Conservation (phyloP, 352 stramenopile species). For the Phytopythium helicoides region DNA sequence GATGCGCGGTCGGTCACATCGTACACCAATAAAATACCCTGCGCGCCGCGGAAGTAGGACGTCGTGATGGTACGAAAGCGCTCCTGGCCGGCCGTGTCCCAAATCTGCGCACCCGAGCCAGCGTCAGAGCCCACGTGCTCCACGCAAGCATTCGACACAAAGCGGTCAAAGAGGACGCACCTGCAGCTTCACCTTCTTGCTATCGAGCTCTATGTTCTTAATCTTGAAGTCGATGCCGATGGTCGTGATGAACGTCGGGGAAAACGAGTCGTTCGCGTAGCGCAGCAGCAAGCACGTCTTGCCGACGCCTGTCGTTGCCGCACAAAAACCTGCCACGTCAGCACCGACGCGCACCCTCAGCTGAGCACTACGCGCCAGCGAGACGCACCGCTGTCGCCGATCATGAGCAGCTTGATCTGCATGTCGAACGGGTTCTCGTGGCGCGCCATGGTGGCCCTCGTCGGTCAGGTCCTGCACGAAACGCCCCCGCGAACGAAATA, state of each 20-base stretch:
- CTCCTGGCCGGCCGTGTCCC: slow-evolving; percentile 98
- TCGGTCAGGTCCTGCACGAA: too few species aligned
- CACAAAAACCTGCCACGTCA: not conserved
- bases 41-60: slow-evolving; percentile 98
- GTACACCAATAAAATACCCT: slow-evolving; percentile 99
- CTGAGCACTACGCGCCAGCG: too few species aligned
- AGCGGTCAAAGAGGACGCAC: too few species aligned
- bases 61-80: slow-evolving; percentile 99
- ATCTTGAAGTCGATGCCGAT: slow-evolving; percentile 93
- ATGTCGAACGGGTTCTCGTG: slow-evolving; percentile 95
- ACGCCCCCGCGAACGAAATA: too few species aligned
- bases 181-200: slow-evolving; percentile 98
- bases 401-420: slow-evolving; percentile 98
- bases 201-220: slow-evolving; percentile 93
- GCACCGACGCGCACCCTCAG: too few species aligned
- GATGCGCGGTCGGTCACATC: slow-evolving; percentile 97
- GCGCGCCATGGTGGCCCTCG: slow-evolving; percentile 72
- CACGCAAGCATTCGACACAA: too few species aligned
- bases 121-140: not conserved
- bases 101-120: slow-evolving; percentile 68
- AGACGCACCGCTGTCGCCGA: slow-evolving; percentile 92
- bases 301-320: slow-evolving; percentile 86
- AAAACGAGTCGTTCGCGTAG: slow-evolving; percentile 91
- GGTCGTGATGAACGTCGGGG: slow-evolving; percentile 89
- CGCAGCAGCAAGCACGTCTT: slow-evolving; percentile 88